These are phyloP conservation scores for Pseudocercospora ulei DNA, from an alignment of 2,329 filamentous ascomycete genomes.

Conservation along the genomic window DNA sequence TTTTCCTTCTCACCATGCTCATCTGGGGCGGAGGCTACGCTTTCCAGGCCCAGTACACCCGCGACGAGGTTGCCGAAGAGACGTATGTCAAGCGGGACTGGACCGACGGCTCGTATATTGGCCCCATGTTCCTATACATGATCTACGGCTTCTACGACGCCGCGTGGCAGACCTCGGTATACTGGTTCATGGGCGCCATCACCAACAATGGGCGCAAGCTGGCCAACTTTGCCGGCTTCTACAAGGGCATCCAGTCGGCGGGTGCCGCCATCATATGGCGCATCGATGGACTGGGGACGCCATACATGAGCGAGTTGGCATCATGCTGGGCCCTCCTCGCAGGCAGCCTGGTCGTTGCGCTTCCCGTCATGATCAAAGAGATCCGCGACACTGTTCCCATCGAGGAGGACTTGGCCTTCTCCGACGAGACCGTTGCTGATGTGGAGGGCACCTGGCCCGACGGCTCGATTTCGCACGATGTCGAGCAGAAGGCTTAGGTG, in stretches of 20 bases:
- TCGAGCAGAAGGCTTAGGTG: constrained; percentile 15
- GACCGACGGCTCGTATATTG: constrained; percentile 57
- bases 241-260: constrained; percentile 84
- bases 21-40: constrained; percentile 78
- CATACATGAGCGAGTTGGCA: constrained; percentile 64
- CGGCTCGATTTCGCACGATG: constrained; percentile 13
- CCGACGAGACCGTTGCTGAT: constrained; percentile 70
- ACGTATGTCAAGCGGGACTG: constrained; percentile 50
- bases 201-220: constrained; percentile 87
- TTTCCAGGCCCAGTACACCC: constrained; percentile 56
- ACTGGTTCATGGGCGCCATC: constrained; percentile 92
- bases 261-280: constrained; percentile 68
- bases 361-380: constrained; percentile 67
- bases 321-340: constrained; percentile 66
- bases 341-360: constrained; percentile 63
- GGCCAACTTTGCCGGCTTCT: constrained; percentile 84
- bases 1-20: constrained; percentile 62
- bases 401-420: constrained; percentile 74
- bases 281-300: constrained; percentile 52
- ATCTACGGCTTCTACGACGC: constrained; percentile 87
- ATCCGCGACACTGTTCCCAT: constrained; percentile 72
- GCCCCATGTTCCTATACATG: constrained; percentile 79
- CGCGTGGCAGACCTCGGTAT: constrained; percentile 78
- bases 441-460: constrained; percentile 39
- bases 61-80: constrained; percentile 27